These are phyloP conservation scores for Metschnikowia vanudenii DNA, from an alignment of 805 yeast species.

Conservation along the genomic window DNA sequence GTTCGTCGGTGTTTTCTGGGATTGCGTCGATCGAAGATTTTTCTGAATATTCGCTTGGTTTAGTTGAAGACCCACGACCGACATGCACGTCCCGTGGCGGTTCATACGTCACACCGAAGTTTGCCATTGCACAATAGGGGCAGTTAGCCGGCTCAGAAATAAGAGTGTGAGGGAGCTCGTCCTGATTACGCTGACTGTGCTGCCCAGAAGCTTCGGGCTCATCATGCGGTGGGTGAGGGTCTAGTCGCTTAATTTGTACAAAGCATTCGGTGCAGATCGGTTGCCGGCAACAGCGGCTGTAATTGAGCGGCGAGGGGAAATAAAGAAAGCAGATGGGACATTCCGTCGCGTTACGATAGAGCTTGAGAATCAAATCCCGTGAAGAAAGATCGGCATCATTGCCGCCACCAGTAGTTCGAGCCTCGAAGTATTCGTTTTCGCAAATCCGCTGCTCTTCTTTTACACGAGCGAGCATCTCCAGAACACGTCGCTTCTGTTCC, in stretches of 20 bases:
- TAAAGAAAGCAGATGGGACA: constrained; percentile 94
- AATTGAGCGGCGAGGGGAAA: constrained; percentile 75
- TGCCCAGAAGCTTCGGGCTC: too few relatives aligned
- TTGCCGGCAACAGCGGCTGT: constrained; percentile 86
- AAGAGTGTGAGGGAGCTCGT: constrained; percentile 55
- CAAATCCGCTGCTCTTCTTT: constrained; percentile 34
- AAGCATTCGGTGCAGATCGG: constrained; percentile 96
- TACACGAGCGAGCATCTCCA: constrained; percentile 32
- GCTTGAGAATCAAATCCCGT: constrained; percentile 47
- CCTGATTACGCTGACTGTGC: too few relatives aligned
- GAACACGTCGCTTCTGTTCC: constrained; percentile 48
- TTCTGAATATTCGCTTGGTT: constrained; percentile 37
- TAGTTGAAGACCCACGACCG: constrained; percentile 57
- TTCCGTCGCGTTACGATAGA: constrained; percentile 71
- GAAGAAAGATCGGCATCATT: constrained; percentile 30
- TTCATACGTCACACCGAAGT: constrained; percentile 81
- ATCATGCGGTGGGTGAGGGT: constrained; percentile 92
- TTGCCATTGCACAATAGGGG: constrained; percentile 87
- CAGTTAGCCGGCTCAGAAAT: constrained; percentile 87
- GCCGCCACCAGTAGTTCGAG: constrained; percentile 5
- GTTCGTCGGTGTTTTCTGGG: constrained; percentile 8
- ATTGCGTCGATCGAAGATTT: constrained; percentile 11
- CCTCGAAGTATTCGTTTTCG: constrained; percentile 34
- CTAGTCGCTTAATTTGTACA: constrained; percentile 88
- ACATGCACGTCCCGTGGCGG: constrained; percentile 54